Evolutionary conservation across 306 rosid species (phyloP).

Genomic region (Vigna angularis): DNA sequence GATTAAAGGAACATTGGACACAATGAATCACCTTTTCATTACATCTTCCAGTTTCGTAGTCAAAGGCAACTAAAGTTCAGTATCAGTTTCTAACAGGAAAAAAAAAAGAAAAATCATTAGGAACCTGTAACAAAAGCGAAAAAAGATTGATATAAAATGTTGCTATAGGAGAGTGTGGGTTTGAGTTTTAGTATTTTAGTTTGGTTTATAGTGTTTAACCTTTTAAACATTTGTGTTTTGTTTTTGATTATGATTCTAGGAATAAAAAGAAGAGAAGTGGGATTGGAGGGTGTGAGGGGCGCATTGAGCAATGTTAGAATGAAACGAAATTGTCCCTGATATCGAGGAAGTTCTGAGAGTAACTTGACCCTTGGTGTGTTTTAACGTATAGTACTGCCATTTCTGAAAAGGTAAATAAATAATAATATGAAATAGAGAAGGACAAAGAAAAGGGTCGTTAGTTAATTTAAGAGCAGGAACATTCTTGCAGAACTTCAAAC

Average conservation of each 20-base stretch:
- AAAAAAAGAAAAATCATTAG: too few species aligned
- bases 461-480: background rate
- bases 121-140: too few species aligned
- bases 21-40: constrained; percentile 19
- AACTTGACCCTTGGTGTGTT: background rate
- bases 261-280: background rate
- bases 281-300: background rate
- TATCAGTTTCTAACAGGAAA: too few species aligned
- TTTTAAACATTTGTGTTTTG: background rate
- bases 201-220: background rate
- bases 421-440: background rate
- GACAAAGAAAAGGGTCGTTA: background rate
- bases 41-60: background rate
- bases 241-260: background rate
- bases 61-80: too few species aligned
- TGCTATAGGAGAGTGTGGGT: too few species aligned
- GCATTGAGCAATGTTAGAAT: background rate
- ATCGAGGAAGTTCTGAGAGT: constrained; percentile 48
- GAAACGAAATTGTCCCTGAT: constrained; percentile 40
- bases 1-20: constrained; percentile 29
- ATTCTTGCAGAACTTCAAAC: background rate
- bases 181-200: too few species aligned
- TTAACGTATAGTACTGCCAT: background rate
- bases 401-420: constrained; percentile 16
- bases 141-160: too few species aligned